A percentile compares a stretch with the other conserved stretches of the same genome.
Conservation (phyloP, 2,329 filamentous ascomycete species). For the Acrodontium crateriforme region DNA sequence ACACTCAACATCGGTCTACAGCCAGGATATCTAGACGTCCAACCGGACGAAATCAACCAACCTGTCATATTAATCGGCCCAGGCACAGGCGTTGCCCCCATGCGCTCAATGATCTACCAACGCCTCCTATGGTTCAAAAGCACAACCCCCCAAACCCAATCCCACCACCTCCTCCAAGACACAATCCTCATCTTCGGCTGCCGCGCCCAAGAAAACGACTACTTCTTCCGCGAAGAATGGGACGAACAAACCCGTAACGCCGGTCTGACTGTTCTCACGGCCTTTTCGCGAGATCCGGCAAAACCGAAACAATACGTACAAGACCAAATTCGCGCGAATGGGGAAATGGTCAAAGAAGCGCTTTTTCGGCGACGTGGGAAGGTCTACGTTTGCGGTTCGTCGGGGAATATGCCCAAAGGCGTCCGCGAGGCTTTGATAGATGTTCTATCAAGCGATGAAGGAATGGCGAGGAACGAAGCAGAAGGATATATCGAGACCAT, state of each 20-base stretch:
- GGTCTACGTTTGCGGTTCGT: conserved; percentile 46
- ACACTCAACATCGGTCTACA: conserved; percentile 45
- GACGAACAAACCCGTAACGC: conserved; percentile 26
- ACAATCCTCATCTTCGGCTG: conserved; percentile 78
- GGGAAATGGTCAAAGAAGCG: conserved; percentile 35
- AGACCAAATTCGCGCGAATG: conserved; percentile 42
- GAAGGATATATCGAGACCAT: conserved; percentile 42
- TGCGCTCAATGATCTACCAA: conserved; percentile 68
- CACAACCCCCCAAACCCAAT: background rate
- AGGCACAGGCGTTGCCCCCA: conserved; percentile 75
- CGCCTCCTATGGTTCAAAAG: conserved; percentile 34
- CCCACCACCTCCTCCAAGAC: conserved; percentile 16
- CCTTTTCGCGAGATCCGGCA: conserved; percentile 59
- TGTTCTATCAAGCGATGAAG: conserved; percentile 33
- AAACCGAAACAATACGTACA: conserved; percentile 54
- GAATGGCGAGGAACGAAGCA: conserved; percentile 33
- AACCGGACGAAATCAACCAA: conserved; percentile 31
- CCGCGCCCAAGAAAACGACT: conserved; percentile 61
- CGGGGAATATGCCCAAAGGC: conserved; percentile 57
- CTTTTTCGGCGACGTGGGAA: conserved; percentile 39
- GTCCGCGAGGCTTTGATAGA: conserved; percentile 54
- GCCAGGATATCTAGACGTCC: conserved; percentile 38
- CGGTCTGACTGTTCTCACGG: conserved; percentile 43
- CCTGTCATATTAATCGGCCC: conserved; percentile 70
- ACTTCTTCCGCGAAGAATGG: conserved; percentile 74